phyloP scores from a whole-genome alignment of 306 rosid genomes.

The Vicia villosa region DNA sequence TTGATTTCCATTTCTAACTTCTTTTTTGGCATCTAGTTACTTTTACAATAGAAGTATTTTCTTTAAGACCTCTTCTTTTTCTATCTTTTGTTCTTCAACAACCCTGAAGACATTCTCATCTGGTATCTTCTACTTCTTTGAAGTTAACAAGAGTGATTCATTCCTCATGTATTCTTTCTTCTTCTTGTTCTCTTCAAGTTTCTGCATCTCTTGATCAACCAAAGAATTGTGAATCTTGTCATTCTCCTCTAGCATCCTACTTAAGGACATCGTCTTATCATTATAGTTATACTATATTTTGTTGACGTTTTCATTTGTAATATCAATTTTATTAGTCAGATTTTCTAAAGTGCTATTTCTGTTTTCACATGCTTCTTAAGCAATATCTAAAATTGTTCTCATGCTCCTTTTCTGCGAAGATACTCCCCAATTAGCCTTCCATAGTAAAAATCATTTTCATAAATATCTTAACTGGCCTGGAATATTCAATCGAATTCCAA shows the following conservation, averaged over 20 bases:
- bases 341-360: slow-evolving; percentile 58
- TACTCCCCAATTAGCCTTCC: slow-evolving; percentile 72
- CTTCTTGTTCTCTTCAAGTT: too few relatives aligned
- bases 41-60: slow-evolving; percentile 78
- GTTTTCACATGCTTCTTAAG: slow-evolving; percentile 61
- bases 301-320: slow-evolving; percentile 62
- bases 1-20: slow-evolving; percentile 92
- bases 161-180: slow-evolving; percentile 73
- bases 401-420: slow-evolving; percentile 74
- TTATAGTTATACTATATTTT: too few relatives aligned
- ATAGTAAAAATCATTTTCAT: slow-evolving; percentile 65
- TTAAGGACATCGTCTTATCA: too few relatives aligned
- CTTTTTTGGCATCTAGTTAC: too few relatives aligned
- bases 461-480: slow-evolving; percentile 47
- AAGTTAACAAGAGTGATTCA: slow-evolving; percentile 77
- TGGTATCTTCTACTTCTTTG: slow-evolving; percentile 75
- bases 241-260: too few relatives aligned
- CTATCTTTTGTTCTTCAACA: slow-evolving; percentile 92
- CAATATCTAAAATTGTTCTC: slow-evolving; percentile 76
- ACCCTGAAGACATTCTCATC: slow-evolving; percentile 77
- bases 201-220: slow-evolving; percentile 56
- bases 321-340: slow-evolving; percentile 61
- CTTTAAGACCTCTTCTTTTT: slow-evolving; percentile 76
- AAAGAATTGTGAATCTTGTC: slow-evolving; percentile 57
- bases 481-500: slow-evolving; percentile 54